A percentile compares a stretch with the other conserved stretches of the same genome.
These are phyloP conservation scores for Tetradesmus obliquus DNA, from an alignment of 139 green algal species.

Conservation along the genomic window DNA sequence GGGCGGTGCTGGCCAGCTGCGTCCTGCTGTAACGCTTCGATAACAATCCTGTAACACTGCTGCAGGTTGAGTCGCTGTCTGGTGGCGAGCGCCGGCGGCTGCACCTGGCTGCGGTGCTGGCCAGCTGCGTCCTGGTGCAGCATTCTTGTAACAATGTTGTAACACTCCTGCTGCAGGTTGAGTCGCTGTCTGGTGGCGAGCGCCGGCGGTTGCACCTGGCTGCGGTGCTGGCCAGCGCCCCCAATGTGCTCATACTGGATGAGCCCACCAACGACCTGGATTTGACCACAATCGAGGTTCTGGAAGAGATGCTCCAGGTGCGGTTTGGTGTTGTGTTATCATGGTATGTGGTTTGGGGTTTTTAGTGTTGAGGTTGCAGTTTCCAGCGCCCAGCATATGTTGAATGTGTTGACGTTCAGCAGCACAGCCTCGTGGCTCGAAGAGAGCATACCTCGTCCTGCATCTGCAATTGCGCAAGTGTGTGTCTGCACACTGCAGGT, in stretches of 20 bases:
- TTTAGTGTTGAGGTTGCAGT: too few relatives aligned
- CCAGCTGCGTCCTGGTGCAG: neutral
- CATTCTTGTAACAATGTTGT: too few relatives aligned
- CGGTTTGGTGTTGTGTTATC: neutral
- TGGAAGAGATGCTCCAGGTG: conserved; percentile 56
- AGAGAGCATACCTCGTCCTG: too few relatives aligned
- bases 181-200: conserved; percentile 66
- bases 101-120: conserved; percentile 81
- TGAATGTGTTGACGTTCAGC: too few relatives aligned
- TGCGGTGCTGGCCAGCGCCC: conserved; percentile 71
- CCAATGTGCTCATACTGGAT: conserved; percentile 86
- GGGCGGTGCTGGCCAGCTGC: too few relatives aligned
- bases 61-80: conserved; percentile 51
- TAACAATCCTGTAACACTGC: too few relatives aligned
- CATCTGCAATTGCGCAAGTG: too few relatives aligned
- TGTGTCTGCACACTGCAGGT: too few relatives aligned
- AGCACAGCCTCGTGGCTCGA: too few relatives aligned
- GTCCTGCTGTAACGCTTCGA: too few relatives aligned
- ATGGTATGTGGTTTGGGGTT: neutral
- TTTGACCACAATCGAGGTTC: conserved; percentile 75
- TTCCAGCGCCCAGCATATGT: too few relatives aligned
- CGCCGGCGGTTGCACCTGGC: conserved; percentile 82
- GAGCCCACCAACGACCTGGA: conserved; percentile 88
- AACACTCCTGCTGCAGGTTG: conserved; percentile 20
- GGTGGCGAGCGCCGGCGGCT: conserved; percentile 75